These are phyloP conservation scores for Eucalyptus pauciflora DNA, from an alignment of 345 rosid genomes.

Conservation along the genomic window DNA sequence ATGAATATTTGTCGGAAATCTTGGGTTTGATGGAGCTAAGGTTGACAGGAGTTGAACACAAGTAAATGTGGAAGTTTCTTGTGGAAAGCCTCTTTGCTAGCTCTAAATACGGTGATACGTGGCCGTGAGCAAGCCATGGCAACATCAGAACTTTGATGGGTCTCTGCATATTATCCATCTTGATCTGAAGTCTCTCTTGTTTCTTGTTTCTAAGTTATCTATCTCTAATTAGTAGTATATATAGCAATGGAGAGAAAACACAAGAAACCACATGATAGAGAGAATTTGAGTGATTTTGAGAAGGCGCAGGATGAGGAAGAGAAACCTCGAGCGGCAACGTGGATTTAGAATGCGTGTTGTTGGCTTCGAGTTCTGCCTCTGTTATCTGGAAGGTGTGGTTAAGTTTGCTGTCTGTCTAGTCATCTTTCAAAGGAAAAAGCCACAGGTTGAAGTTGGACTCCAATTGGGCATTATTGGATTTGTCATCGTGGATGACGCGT, in stretches of 20 bases:
- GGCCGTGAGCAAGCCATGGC: conserved; percentile 32
- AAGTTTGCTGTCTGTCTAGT: background rate
- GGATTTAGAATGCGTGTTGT: background rate
- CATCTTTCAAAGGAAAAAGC: background rate
- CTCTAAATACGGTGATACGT: conserved; percentile 18
- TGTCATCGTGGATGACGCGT: background rate
- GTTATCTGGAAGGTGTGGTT: background rate
- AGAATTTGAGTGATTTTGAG: background rate
- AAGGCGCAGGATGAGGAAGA: background rate
- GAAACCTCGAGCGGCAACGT: background rate
- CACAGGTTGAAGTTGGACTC: background rate
- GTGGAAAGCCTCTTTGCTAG: conserved; percentile 14
- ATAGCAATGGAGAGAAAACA: background rate
- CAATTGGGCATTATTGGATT: background rate
- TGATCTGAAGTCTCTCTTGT: background rate
- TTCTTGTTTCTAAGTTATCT: background rate
- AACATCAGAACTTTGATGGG: conserved; percentile 10
- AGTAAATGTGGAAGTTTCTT: conserved; percentile 8
- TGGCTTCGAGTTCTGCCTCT: background rate
- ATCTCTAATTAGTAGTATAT: background rate
- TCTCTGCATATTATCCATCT: background rate
- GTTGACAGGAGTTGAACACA: conserved; percentile 17
- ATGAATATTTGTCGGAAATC: background rate
- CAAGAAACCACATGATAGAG: background rate
- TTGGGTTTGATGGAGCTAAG: background rate